phyloP scores from a whole-genome alignment of 2,329 filamentous ascomycete genomes.

The Thelonectria blattea region DNA sequence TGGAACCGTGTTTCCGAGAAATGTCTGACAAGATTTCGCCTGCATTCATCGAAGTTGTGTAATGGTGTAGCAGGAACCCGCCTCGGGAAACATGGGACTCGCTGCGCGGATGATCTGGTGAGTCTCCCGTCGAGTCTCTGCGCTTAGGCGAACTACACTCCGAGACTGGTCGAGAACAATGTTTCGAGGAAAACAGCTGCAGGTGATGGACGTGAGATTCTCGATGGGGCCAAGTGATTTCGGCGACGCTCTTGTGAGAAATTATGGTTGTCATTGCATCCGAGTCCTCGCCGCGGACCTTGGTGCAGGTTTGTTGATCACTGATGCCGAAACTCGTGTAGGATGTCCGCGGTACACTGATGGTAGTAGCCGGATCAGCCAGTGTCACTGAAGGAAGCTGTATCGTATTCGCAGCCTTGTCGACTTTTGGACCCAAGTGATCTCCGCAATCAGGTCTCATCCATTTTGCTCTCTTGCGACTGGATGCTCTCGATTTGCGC shows the following conservation, averaged over 20 bases:
- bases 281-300: slow-evolving; percentile 22
- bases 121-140: slow-evolving; percentile 10
- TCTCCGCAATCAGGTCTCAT: slow-evolving; percentile 13
- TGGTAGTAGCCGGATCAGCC: slow-evolving; percentile 44
- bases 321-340: slow-evolving; percentile 35
- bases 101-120: slow-evolving; percentile 25
- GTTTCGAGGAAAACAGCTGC: not conserved
- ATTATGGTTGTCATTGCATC: slow-evolving; percentile 39
- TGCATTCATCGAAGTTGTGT: slow-evolving; percentile 25
- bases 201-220: slow-evolving; percentile 13
- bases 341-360: slow-evolving; percentile 41
- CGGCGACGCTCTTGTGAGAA: slow-evolving; percentile 39
- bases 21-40: slow-evolving; percentile 31
- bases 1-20: slow-evolving; percentile 25
- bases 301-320: slow-evolving; percentile 33
- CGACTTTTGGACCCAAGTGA: slow-evolving; percentile 27
- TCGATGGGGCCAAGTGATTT: slow-evolving; percentile 40
- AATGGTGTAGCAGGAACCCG: slow-evolving; percentile 32
- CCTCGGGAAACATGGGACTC: slow-evolving; percentile 12
- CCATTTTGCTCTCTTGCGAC: slow-evolving; percentile 6
- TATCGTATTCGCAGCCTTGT: slow-evolving; percentile 34
- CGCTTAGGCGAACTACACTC: slow-evolving; percentile 31
- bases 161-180: slow-evolving; percentile 27
- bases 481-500: slow-evolving; percentile 6
- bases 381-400: slow-evolving; percentile 30